These are phyloP conservation scores for Aspergillus kassunensis DNA, from an alignment of 495 filamentous ascomycete genomes.

Conservation along the genomic window DNA sequence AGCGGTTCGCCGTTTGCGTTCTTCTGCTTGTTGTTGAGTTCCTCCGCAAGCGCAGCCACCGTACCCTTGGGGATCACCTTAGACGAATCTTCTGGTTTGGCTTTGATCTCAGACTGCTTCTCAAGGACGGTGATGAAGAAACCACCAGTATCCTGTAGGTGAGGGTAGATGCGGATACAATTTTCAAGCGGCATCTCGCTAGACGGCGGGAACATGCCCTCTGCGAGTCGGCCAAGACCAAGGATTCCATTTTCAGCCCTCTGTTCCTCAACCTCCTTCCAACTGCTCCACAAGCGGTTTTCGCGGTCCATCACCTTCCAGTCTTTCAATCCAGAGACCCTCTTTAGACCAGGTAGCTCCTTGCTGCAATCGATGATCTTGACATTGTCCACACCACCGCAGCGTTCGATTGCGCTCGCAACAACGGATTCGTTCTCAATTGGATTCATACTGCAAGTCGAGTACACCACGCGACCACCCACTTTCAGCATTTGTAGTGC, in stretches of 20 bases:
- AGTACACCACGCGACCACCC: conserved; percentile 91
- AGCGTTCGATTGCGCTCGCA: conserved; percentile 78
- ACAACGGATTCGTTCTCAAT: conserved; percentile 97
- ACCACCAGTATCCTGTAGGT: conserved; percentile 90
- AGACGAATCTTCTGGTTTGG: conserved; percentile 66
- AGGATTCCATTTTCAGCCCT: conserved; percentile 52
- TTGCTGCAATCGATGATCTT: conserved; percentile 76
- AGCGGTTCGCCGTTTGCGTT: conserved; percentile 36
- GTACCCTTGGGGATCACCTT: conserved; percentile 52
- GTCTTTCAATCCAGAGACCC: conserved; percentile 62
- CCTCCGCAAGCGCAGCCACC: conserved; percentile 52
- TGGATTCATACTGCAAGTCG: conserved; percentile 96
- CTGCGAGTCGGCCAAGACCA: conserved; percentile 59
- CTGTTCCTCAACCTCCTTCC: conserved; percentile 68
- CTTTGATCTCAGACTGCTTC: conserved; percentile 83
- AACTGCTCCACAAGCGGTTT: conserved; percentile 68
- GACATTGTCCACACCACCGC: conserved; percentile 79
- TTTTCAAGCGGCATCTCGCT: conserved; percentile 72
- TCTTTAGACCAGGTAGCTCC: conserved; percentile 69
- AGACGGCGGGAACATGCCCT: conserved; percentile 78
- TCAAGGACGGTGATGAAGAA: conserved; percentile 97
- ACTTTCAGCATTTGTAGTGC: conserved; percentile 95
- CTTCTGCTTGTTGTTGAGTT: conserved; percentile 47
- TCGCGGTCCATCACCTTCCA: conserved; percentile 92
- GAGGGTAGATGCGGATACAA: conserved; percentile 90